Evolutionary conservation across 1,284 basidiomycete genomes (phyloP).

Genomic region (Chiua sp.): DNA sequence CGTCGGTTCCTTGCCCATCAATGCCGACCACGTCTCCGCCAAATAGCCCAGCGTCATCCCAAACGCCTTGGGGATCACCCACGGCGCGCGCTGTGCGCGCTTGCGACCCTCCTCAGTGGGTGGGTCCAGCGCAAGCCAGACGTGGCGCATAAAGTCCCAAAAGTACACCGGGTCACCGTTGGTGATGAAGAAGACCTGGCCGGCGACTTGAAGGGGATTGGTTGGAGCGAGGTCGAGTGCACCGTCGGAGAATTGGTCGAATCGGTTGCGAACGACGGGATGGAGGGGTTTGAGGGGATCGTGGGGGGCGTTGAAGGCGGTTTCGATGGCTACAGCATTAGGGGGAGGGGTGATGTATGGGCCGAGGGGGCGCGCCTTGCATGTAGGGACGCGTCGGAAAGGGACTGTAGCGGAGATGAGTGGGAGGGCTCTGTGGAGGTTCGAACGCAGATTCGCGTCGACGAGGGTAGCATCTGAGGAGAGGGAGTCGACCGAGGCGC

Average conservation of each 20-base stretch:
- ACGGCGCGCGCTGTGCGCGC: slow-evolving; percentile 43
- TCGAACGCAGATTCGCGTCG: slow-evolving; percentile 15
- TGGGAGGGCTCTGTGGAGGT: slow-evolving; percentile 64
- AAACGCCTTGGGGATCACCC: slow-evolving; percentile 67
- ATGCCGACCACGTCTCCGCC: slow-evolving; percentile 78
- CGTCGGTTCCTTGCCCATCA: slow-evolving; percentile 83
- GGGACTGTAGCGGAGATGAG: slow-evolving; percentile 70
- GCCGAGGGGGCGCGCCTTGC: slow-evolving; percentile 78
- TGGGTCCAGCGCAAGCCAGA: slow-evolving; percentile 87
- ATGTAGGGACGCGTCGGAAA: slow-evolving; percentile 73
- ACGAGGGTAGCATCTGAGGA: slow-evolving; percentile 28
- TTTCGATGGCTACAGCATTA: slow-evolving; percentile 62
- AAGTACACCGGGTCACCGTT: slow-evolving; percentile 97
- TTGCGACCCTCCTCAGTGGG: slow-evolving; percentile 43
- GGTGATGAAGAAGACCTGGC: slow-evolving; percentile 97
- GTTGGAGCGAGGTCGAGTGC: slow-evolving; percentile 55
- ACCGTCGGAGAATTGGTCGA: slow-evolving; percentile 69
- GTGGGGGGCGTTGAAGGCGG: slow-evolving; percentile 62
- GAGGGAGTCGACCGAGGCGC: slow-evolving; percentile 3
- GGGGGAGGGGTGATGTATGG: slow-evolving; percentile 70
- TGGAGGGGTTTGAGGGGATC: slow-evolving; percentile 49
- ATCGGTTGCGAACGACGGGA: slow-evolving; percentile 77
- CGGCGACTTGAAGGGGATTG: slow-evolving; percentile 79
- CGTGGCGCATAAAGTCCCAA: slow-evolving; percentile 90
- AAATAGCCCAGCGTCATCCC: slow-evolving; percentile 75